A percentile compares a stretch with the other conserved stretches of the same genome.
Evolutionary conservation across 306 rosid genomes (phyloP).

Genomic region (Quercus suber): DNA sequence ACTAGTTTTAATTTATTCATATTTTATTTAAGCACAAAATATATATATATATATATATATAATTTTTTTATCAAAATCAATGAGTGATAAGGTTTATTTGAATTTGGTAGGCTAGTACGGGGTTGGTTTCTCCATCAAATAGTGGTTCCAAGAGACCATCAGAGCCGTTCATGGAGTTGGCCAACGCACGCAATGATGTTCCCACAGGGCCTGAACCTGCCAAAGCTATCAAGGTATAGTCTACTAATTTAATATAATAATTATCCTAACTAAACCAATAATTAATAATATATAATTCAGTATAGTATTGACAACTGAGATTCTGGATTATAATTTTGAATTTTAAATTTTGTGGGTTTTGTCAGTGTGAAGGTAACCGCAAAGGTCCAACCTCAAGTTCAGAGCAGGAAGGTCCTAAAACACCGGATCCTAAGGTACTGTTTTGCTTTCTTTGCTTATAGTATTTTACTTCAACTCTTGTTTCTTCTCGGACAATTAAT

Average conservation of each 20-base stretch:
- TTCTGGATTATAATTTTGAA: constrained; percentile 11
- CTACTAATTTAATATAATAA: no score
- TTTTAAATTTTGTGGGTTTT: constrained; percentile 12
- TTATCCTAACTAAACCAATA: background rate
- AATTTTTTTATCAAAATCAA: background rate
- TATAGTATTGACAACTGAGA: constrained; percentile 27
- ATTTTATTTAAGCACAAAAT: background rate
- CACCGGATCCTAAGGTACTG: constrained; percentile 88
- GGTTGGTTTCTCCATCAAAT: constrained; percentile 43
- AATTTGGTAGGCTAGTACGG: constrained; percentile 38
- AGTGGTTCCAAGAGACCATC: constrained; percentile 66
- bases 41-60: no score
- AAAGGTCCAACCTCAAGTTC: constrained; percentile 91
- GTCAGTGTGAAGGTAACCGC: constrained; percentile 65
- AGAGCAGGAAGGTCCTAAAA: constrained; percentile 92
- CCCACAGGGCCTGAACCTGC: constrained; percentile 47
- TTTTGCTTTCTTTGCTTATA: background rate
- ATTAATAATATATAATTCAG: constrained; percentile 20
- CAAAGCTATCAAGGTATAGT: constrained; percentile 53
- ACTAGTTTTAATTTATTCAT: background rate
- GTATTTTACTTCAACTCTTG: background rate
- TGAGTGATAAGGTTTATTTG: constrained; percentile 3
- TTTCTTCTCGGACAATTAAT: background rate
- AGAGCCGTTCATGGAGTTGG: constrained; percentile 68
- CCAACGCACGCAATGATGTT: constrained; percentile 44